A percentile compares a stretch with the other conserved stretches of the same genome.
Evolutionary conservation across 2,329 filamentous ascomycete species (phyloP).

Genomic region (Cordyceps cicadae): DNA sequence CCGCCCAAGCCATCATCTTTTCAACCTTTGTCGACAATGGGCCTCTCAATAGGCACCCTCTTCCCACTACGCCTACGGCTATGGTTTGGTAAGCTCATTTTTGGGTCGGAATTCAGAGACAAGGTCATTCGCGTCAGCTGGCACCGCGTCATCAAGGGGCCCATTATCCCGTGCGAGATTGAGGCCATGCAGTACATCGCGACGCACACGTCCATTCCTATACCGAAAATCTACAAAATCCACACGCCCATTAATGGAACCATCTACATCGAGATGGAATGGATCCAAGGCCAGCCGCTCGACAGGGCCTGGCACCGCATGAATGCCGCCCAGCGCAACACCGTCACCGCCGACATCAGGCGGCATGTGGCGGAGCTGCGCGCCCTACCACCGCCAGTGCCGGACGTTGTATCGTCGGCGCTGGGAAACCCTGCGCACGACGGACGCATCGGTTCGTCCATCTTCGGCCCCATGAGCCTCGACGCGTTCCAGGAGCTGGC

Average conservation of each 20-base stretch:
- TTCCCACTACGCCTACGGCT: slow-evolving; percentile 20
- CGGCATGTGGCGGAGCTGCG: slow-evolving; percentile 18
- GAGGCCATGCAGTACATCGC: slow-evolving; percentile 25
- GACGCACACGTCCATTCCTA: slow-evolving; percentile 20
- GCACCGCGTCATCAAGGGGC: slow-evolving; percentile 25
- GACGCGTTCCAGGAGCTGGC: slow-evolving; percentile 20
- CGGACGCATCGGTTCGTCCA: slow-evolving; percentile 18
- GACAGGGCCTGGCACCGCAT: slow-evolving; percentile 13
- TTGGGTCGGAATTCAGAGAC: slow-evolving; percentile 4
- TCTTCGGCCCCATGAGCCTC: slow-evolving; percentile 20
- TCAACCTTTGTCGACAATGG: slow-evolving; percentile 14
- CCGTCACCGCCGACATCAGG: slow-evolving; percentile 19
- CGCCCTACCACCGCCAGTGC: slow-evolving; percentile 17
- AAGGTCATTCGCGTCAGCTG: slow-evolving; percentile 18
- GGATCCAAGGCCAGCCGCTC: slow-evolving; percentile 17
- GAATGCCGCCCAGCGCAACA: slow-evolving; percentile 15
- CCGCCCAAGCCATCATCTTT: no score
- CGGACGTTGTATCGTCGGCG: slow-evolving; percentile 19
- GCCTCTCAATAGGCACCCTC: slow-evolving; percentile 18
- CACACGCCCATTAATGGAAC: slow-evolving; percentile 13
- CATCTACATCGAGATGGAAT: slow-evolving; percentile 23
- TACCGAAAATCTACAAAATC: slow-evolving; percentile 20
- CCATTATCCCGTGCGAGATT: slow-evolving; percentile 21
- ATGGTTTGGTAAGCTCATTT: slow-evolving; percentile 22
- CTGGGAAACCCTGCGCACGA: slow-evolving; percentile 21